Conservation (phyloP, 257 asterid species). For the Fraxinus pennsylvanica region DNA sequence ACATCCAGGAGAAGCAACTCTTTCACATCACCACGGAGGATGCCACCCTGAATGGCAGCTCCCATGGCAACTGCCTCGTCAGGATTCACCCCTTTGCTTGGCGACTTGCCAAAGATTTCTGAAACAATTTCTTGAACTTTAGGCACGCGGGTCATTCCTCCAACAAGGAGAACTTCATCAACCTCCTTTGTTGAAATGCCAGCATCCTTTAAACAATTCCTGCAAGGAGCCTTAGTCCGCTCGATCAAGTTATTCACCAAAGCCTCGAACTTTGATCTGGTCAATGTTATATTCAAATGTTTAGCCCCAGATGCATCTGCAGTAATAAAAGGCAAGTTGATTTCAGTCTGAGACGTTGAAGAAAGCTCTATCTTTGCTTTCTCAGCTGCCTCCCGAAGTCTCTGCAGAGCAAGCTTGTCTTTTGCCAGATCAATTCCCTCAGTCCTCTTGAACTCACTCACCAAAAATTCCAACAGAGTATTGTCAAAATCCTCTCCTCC, state of each 20-base stretch:
- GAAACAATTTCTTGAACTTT: constrained; percentile 76
- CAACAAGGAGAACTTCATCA: constrained; percentile 77
- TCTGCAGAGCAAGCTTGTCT: constrained; percentile 74
- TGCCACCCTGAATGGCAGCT: constrained; percentile 87
- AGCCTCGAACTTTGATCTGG: constrained; percentile 74
- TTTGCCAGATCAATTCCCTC: constrained; percentile 69
- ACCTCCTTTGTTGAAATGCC: constrained; percentile 61
- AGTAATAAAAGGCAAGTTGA: constrained; percentile 75
- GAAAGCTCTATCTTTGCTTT: constrained; percentile 85
- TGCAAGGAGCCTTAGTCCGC: constrained; percentile 70
- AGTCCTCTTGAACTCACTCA: constrained; percentile 55
- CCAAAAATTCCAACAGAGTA: constrained; percentile 58
- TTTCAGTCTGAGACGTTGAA: constrained; percentile 73
- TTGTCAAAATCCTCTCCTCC: constrained; percentile 92
- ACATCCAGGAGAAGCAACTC: constrained; percentile 82
- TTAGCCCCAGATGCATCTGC: constrained; percentile 82
- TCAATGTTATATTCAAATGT: constrained; percentile 66
- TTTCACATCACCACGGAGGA: constrained; percentile 80
- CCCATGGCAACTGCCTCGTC: constrained; percentile 94
- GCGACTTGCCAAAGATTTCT: constrained; percentile 70
- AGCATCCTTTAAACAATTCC: constrained; percentile 76
- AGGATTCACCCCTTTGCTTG: constrained; percentile 85
- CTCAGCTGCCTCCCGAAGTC: constrained; percentile 88
- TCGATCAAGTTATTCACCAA: constrained; percentile 61
- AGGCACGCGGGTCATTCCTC: constrained; percentile 89